Conservation (phyloP, 805 yeast genomes). For the Pichia heedii region DNA sequence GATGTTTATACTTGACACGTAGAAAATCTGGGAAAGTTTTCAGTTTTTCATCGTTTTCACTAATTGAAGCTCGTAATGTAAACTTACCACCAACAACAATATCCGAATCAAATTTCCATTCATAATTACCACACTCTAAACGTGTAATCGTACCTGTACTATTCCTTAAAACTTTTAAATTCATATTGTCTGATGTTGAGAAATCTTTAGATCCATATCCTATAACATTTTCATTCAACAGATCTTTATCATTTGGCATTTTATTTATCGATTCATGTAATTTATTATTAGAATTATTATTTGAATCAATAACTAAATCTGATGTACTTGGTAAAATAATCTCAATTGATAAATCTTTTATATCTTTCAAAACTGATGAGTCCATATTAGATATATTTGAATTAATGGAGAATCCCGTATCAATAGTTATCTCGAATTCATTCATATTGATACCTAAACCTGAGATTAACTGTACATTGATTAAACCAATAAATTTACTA, state of each 20-base stretch:
- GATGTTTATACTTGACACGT: constrained; percentile 44
- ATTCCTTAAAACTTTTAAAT: constrained; percentile 8
- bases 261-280: too few species aligned
- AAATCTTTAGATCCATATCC: background rate
- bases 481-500: constrained; percentile 39
- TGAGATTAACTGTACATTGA: constrained; percentile 43
- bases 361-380: constrained; percentile 33
- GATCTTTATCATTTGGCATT: background rate
- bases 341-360: constrained; percentile 40
- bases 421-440: constrained; percentile 48
- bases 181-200: constrained; percentile 32
- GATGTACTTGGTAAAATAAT: constrained; percentile 21
- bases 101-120: constrained; percentile 16
- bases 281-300: background rate
- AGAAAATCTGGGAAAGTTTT: constrained; percentile 34
- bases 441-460: constrained; percentile 43
- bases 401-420: constrained; percentile 8
- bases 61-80: constrained; percentile 9
- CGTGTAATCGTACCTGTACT: constrained; percentile 9
- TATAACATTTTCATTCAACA: background rate
- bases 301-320: background rate
- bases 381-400: background rate
- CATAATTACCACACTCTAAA: constrained; percentile 2
- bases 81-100: constrained; percentile 9
- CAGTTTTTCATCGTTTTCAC: constrained; percentile 7